These are phyloP conservation scores for Tylopilus sp. DNA, from an alignment of 768 basidiomycete genomes.

Conservation along the genomic window DNA sequence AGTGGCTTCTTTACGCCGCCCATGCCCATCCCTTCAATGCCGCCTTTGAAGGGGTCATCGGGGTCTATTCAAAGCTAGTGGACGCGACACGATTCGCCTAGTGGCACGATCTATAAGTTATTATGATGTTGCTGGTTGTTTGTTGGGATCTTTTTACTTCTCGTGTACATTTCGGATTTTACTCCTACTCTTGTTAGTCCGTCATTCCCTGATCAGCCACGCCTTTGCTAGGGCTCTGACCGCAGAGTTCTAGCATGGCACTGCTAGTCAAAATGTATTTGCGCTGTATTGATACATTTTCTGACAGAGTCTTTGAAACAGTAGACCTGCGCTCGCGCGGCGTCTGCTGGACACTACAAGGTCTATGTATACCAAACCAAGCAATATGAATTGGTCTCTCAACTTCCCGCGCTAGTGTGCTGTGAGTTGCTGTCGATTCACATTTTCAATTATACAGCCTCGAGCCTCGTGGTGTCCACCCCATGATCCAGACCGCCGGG, in stretches of 20 bases:
- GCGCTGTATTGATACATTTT: too few relatives aligned
- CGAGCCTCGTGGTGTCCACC: constrained; percentile 12
- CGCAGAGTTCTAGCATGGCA: background rate
- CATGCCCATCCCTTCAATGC: constrained; percentile 26
- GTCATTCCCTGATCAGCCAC: too few relatives aligned
- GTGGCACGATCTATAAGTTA: constrained; percentile 2
- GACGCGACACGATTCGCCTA: background rate
- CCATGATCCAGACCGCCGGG: background rate
- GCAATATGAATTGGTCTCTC: background rate
- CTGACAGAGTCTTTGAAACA: too few relatives aligned
- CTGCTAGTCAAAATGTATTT: too few relatives aligned
- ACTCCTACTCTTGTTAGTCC: background rate
- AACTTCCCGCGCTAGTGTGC: too few relatives aligned
- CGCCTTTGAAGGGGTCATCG: constrained; percentile 11
- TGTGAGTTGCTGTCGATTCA: background rate
- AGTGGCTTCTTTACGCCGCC: constrained; percentile 74
- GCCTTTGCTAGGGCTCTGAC: too few relatives aligned
- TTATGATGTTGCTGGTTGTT: background rate
- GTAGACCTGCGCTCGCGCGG: too few relatives aligned
- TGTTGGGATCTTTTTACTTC: background rate
- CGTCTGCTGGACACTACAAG: too few relatives aligned
- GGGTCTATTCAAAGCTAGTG: constrained; percentile 4
- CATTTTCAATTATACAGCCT: background rate
- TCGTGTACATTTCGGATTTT: background rate
- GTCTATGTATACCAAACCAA: too few relatives aligned